These are phyloP conservation scores for Mycena sanguinolenta DNA, from an alignment of 768 basidiomycete species.

Conservation along the genomic window DNA sequence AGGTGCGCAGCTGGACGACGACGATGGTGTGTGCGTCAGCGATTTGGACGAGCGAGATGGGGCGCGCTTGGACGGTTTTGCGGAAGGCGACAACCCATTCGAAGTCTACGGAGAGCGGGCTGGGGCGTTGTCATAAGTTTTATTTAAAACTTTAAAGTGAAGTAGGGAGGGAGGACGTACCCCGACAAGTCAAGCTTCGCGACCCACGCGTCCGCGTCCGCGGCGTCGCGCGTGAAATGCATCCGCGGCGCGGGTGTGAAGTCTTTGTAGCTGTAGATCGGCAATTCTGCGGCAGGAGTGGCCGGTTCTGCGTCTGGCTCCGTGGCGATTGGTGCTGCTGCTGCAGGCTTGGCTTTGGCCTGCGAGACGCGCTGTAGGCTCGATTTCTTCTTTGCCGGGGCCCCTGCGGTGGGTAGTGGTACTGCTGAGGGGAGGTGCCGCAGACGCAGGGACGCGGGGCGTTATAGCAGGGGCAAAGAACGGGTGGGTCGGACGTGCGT, in stretches of 20 bases:
- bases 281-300: neutral
- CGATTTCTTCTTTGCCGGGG: slow-evolving; percentile 14
- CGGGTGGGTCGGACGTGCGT: neutral
- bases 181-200: slow-evolving; percentile 17
- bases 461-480: slow-evolving; percentile 3
- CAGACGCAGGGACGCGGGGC: neutral
- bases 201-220: slow-evolving; percentile 31
- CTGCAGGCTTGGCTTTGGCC: neutral
- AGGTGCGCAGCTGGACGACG: slow-evolving; percentile 26
- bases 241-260: slow-evolving; percentile 18
- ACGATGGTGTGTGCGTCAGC: slow-evolving; percentile 31
- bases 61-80: slow-evolving; percentile 19
- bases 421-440: neutral
- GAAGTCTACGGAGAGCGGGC: slow-evolving; percentile 30
- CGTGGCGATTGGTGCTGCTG: neutral
- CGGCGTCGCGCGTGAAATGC: slow-evolving; percentile 23
- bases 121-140: neutral
- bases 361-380: neutral
- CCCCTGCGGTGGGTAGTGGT: neutral
- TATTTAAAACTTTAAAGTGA: neutral
- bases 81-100: slow-evolving; percentile 32
- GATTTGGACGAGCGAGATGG: slow-evolving; percentile 32
- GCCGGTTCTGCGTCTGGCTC: neutral
- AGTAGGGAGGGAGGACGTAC: slow-evolving; percentile 5
- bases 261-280: slow-evolving; percentile 26